phyloP scores from a whole-genome alignment of 1,139 yeast genomes.

The Candida labiduridarum region DNA sequence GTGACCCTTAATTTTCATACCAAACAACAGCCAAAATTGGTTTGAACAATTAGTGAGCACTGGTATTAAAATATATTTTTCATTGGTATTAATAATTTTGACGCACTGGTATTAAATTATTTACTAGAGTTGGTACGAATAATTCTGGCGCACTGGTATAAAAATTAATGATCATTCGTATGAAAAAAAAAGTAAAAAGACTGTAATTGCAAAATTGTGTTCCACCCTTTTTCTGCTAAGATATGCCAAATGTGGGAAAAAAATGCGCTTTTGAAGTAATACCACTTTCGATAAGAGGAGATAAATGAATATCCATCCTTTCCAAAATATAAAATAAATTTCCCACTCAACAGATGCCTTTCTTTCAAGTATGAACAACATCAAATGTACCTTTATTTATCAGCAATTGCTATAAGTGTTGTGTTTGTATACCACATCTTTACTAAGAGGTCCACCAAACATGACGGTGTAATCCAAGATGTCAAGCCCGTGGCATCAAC shows the following conservation, averaged over 20 bases:
- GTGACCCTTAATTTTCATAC: too few relatives aligned
- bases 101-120: too few relatives aligned
- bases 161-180: too few relatives aligned
- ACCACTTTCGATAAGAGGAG: neutral
- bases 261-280: neutral
- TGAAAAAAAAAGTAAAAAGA: too few relatives aligned
- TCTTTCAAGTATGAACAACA: neutral
- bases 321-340: neutral
- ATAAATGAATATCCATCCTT: neutral
- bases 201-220: too few relatives aligned
- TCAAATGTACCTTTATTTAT: neutral
- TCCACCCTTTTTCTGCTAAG: neutral
- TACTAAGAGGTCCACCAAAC: neutral
- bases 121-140: too few relatives aligned
- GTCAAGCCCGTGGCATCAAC: slow-evolving; percentile 21
- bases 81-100: too few relatives aligned
- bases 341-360: neutral
- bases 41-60: too few relatives aligned
- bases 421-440: neutral
- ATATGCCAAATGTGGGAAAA: neutral
- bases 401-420: too few relatives aligned
- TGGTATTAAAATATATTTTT: too few relatives aligned
- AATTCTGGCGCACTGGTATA: too few relatives aligned
- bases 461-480: slow-evolving; percentile 2
- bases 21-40: too few relatives aligned